Conservation (phyloP, 2,329 filamentous ascomycete species). For the Onygenales sp. region DNA sequence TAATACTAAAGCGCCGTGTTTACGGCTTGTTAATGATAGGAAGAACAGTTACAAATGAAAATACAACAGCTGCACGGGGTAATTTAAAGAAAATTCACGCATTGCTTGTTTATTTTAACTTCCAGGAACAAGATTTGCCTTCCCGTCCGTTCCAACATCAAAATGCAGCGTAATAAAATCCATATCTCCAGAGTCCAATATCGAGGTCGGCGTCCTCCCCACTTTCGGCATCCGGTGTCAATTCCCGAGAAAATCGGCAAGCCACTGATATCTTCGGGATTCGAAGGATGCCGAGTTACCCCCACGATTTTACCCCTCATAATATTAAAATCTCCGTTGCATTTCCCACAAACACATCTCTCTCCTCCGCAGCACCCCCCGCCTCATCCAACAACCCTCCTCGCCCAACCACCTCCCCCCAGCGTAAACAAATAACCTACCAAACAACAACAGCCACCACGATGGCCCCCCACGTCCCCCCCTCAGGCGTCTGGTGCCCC, state of each 20-base stretch:
- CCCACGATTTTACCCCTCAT: too few species aligned
- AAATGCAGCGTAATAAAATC: not conserved
- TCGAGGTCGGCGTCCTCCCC: not conserved
- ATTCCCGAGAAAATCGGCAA: not conserved
- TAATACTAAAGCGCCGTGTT: too few species aligned
- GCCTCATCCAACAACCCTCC: not conserved
- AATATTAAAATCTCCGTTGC: not conserved
- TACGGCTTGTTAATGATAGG: too few species aligned
- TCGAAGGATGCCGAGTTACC: too few species aligned
- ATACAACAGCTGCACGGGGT: too few species aligned
- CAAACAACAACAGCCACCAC: not conserved
- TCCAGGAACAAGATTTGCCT: too few species aligned
- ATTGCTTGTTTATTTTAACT: too few species aligned
- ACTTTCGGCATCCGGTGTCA: not conserved
- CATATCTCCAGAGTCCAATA: not conserved
- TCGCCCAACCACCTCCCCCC: not conserved
- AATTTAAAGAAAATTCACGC: too few species aligned
- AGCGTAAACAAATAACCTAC: not conserved
- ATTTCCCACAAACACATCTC: not conserved
- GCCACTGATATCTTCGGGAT: too few species aligned
- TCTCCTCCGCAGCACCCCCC: not conserved
- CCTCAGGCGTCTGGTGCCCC: constrained; percentile 41
- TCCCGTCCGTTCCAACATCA: too few species aligned
- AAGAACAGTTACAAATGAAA: too few species aligned
- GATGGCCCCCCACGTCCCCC: constrained; percentile 17